Conservation (phyloP, 2,329 filamentous ascomycete genomes). For the Xylariaceae sp. region DNA sequence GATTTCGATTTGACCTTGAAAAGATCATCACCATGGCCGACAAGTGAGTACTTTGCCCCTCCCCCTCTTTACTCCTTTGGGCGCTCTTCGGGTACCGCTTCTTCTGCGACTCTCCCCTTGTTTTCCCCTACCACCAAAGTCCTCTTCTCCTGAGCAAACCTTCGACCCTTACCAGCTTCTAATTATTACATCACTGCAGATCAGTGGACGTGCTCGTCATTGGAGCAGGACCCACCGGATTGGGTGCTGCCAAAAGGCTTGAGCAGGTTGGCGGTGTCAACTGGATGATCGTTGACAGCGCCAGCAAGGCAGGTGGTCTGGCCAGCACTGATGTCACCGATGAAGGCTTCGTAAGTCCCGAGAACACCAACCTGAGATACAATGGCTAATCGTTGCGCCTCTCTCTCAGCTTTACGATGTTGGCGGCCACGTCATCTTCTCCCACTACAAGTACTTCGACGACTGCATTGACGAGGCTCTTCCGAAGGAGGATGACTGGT, state of each 20-base stretch:
- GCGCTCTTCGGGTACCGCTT: too few species aligned
- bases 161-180: too few species aligned
- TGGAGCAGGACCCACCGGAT: slow-evolving; percentile 93
- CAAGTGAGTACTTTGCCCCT: too few species aligned
- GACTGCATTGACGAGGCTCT: slow-evolving; percentile 97
- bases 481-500: slow-evolving; percentile 93
- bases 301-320: slow-evolving; percentile 88
- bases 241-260: slow-evolving; percentile 95
- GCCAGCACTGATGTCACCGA: slow-evolving; percentile 92
- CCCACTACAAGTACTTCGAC: slow-evolving; percentile 99
- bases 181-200: background rate
- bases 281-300: slow-evolving; percentile 93
- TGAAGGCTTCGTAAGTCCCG: slow-evolving; percentile 85
- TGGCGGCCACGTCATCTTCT: slow-evolving; percentile 97
- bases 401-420: slow-evolving; percentile 84
- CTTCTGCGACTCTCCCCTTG: too few species aligned
- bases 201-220: slow-evolving; percentile 95
- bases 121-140: too few species aligned
- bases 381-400: background rate
- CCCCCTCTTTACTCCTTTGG: too few species aligned
- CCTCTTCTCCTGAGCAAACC: too few species aligned
- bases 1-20: too few species aligned
- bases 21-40: too few species aligned
- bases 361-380: too few species aligned
- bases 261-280: slow-evolving; percentile 80